phyloP scores from a whole-genome alignment of 1,284 basidiomycete species.

The Moesziomyces aphidis region DNA sequence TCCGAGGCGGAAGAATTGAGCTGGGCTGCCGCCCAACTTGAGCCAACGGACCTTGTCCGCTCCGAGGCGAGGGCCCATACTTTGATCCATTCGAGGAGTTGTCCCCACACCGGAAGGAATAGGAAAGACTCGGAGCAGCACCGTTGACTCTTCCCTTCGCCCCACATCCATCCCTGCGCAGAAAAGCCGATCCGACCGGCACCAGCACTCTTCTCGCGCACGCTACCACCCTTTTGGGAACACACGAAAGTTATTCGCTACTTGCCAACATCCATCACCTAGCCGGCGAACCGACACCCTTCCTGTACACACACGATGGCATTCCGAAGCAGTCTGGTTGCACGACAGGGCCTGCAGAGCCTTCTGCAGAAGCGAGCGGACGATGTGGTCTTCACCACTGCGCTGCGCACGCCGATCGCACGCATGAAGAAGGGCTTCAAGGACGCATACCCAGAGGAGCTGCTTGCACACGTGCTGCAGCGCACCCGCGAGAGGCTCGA shows the following conservation, averaged over 20 bases:
- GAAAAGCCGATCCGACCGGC: not conserved
- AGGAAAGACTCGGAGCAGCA: slow-evolving; percentile 6
- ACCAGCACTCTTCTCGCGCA: not conserved
- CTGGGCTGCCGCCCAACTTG: no score
- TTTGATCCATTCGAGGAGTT: not conserved
- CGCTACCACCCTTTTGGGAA: not conserved
- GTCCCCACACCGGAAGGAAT: slow-evolving; percentile 2
- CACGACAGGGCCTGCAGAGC: slow-evolving; percentile 48
- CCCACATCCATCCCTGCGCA: slow-evolving; percentile 1
- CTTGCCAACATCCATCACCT: not conserved
- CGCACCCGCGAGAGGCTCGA: slow-evolving; percentile 64
- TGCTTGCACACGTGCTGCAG: slow-evolving; percentile 65
- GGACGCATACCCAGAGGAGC: slow-evolving; percentile 67
- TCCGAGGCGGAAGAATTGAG: slow-evolving; percentile 25
- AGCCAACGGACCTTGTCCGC: slow-evolving; percentile 17
- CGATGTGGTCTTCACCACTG: slow-evolving; percentile 66
- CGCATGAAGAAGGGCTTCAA: slow-evolving; percentile 66
- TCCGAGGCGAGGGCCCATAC: not conserved
- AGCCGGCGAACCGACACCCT: not conserved
- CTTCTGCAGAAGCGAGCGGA: slow-evolving; percentile 58
- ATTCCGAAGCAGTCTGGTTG: slow-evolving; percentile 36
- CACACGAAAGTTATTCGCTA: not conserved
- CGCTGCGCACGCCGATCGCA: slow-evolving; percentile 68
- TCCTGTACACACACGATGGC: slow-evolving; percentile 38
- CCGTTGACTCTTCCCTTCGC: not conserved